Evolutionary conservation across 352 stramenopile species (phyloP).

Genomic region (Globisporangium recalcitrans): DNA sequence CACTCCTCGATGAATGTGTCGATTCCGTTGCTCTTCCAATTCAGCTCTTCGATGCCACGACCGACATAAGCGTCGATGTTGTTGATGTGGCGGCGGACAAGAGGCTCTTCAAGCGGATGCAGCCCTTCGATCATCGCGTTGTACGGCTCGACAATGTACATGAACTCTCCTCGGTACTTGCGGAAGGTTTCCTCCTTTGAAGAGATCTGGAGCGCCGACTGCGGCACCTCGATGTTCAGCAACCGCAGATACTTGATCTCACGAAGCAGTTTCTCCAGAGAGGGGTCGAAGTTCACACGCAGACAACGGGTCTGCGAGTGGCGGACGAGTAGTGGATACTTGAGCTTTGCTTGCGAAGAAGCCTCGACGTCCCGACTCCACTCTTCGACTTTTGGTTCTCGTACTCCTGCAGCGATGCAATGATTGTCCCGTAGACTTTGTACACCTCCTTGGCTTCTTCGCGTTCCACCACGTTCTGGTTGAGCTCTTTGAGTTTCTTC

Average conservation of each 20-base stretch:
- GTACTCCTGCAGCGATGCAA: conserved; percentile 95
- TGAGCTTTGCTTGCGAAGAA: conserved; percentile 94
- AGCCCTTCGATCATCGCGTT: conserved; percentile 96
- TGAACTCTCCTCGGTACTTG: conserved; percentile 94
- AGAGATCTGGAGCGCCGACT: conserved; percentile 94
- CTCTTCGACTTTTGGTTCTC: conserved; percentile 96
- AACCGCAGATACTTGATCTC: conserved; percentile 98
- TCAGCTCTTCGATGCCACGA: conserved; percentile 91
- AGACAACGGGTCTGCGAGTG: conserved; percentile 89
- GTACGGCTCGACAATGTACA: conserved; percentile 97
- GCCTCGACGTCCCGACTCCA: conserved; percentile 95
- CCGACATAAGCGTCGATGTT: conserved; percentile 95
- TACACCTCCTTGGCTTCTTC: conserved; percentile 98
- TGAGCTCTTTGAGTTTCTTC: conserved; percentile 94
- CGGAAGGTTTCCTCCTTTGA: conserved; percentile 94
- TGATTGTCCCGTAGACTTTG: conserved; percentile 95
- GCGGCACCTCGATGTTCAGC: conserved; percentile 92
- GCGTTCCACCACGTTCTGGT: conserved; percentile 95
- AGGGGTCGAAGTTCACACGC: conserved; percentile 97
- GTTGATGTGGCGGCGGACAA: conserved; percentile 93
- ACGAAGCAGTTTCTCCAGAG: conserved; percentile 93
- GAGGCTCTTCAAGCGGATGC: conserved; percentile 94
- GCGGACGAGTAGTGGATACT: conserved; percentile 91
- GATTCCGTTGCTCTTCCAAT: conserved; percentile 93
- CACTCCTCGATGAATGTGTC: conserved; percentile 94